phyloP scores from a whole-genome alignment of 225 moss, liverwort and hornwort genomes.

The Sphagnum contortum region DNA sequence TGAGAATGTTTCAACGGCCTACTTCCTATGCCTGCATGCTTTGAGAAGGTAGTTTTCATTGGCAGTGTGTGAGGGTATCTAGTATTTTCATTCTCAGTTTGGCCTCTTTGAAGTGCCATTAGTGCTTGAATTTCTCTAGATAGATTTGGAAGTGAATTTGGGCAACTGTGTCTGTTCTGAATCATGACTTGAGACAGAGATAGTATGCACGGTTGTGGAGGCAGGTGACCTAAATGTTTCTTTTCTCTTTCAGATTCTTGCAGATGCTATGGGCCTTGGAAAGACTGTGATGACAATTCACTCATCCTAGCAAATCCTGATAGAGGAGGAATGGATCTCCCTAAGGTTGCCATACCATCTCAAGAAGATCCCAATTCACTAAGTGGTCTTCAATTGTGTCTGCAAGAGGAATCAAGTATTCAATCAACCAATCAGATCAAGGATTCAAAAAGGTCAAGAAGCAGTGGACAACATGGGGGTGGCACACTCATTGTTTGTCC shows the following conservation, averaged over 20 bases:
- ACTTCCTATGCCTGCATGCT: no score
- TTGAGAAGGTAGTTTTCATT: no score
- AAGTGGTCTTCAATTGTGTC: not conserved
- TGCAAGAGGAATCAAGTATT: constrained; percentile 9
- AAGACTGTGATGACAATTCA: constrained; percentile 90
- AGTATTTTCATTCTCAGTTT: no score
- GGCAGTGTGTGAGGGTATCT: no score
- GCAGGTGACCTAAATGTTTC: no score
- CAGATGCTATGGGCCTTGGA: constrained; percentile 94
- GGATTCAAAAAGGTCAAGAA: constrained; percentile 26
- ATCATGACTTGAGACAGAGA: no score
- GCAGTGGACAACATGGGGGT: constrained; percentile 49
- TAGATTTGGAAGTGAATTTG: no score
- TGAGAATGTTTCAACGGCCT: no score
- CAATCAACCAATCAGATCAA: constrained; percentile 10
- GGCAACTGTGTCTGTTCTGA: no score
- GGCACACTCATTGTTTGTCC: constrained; percentile 91
- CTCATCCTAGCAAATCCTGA: constrained; percentile 57
- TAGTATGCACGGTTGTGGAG: no score
- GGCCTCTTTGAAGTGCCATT: no score
- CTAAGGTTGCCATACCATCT: constrained; percentile 8
- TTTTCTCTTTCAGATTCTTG: constrained; percentile 52
- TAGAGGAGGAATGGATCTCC: constrained; percentile 41
- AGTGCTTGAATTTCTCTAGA: no score
- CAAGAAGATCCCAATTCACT: constrained; percentile 5